Evolutionary conservation across 345 rosid genomes (phyloP).

Genomic region (Murraya paniculata): DNA sequence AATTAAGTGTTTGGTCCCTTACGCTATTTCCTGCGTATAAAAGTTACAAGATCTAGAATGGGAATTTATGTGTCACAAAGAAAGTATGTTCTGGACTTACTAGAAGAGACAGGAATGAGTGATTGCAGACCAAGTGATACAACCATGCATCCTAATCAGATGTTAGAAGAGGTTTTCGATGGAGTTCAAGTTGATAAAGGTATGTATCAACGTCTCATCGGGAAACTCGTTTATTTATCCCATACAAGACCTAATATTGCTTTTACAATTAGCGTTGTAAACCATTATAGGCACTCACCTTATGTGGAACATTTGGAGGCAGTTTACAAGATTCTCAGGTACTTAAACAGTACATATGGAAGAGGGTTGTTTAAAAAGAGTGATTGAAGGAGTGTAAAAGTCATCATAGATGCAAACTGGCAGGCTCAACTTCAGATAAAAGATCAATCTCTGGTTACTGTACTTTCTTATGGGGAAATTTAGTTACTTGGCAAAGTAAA

Average conservation of each 20-base stretch:
- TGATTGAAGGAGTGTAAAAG: background rate
- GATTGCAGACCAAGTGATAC: background rate
- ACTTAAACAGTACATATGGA: background rate
- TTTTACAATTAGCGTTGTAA: background rate
- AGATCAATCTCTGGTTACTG: background rate
- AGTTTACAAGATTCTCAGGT: background rate
- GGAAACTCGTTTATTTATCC: background rate
- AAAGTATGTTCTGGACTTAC: too few species aligned
- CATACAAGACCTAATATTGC: background rate
- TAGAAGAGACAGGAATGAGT: background rate
- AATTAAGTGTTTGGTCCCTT: too few species aligned
- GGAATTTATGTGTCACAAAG: too few species aligned
- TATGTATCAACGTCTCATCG: background rate
- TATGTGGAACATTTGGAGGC: background rate
- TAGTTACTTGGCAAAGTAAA: too few species aligned
- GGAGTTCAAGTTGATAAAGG: background rate
- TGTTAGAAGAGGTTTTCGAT: background rate
- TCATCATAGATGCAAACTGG: background rate
- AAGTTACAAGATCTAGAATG: background rate
- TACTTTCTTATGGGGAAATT: background rate
- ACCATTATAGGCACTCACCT: background rate
- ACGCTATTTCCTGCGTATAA: background rate
- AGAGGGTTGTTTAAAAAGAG: background rate
- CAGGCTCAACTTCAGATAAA: rapidly evolving
- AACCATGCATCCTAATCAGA: background rate